Percentiles rank a stretch among this genome's conserved stretches.
phyloP scores from a whole-genome alignment of 2,329 filamentous ascomycete genomes.

The Stemphylium lycopersici region DNA sequence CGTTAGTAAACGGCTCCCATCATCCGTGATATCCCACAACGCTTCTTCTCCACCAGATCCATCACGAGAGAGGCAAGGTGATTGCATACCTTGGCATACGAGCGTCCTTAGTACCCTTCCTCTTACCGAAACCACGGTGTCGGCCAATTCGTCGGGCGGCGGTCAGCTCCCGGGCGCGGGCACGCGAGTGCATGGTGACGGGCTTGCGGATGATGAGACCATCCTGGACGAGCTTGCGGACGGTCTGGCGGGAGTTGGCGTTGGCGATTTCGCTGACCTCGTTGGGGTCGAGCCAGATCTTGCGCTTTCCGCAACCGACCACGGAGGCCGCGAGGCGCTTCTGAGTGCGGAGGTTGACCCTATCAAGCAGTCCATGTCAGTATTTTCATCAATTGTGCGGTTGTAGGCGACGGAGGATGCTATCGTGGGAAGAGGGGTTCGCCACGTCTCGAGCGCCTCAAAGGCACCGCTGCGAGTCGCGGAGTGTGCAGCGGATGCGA shows the following conservation, averaged over 20 bases:
- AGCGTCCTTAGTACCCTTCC: slow-evolving; percentile 99
- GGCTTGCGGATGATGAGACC: slow-evolving; percentile 99
- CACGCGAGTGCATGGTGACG: slow-evolving; percentile 99
- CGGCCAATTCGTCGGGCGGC: slow-evolving; percentile 92
- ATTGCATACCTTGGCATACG: slow-evolving; percentile 91
- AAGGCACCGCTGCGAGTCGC: slow-evolving; percentile 31
- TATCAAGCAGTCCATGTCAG: slow-evolving; percentile 54
- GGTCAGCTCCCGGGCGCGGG: slow-evolving; percentile 93
- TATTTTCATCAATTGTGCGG: slow-evolving; percentile 25
- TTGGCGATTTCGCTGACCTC: slow-evolving; percentile 99
- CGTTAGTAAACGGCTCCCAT: slow-evolving; percentile 39
- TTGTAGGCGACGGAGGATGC: slow-evolving; percentile 26
- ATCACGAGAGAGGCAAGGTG: slow-evolving; percentile 23
- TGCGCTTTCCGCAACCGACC: slow-evolving; percentile 98
- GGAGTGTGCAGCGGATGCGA: slow-evolving; percentile 21
- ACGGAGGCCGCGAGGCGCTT: slow-evolving; percentile 99
- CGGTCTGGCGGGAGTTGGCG: slow-evolving; percentile 99
- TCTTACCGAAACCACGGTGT: slow-evolving; percentile 99
- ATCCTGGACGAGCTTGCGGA: slow-evolving; percentile 99
- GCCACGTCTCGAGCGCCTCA: slow-evolving; percentile 37
- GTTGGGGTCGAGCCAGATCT: slow-evolving; percentile 99
- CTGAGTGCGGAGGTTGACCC: slow-evolving; percentile 99
- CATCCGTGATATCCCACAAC: slow-evolving; percentile 10
- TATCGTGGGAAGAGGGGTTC: slow-evolving; percentile 43
- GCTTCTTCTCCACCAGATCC: slow-evolving; percentile 5